Evolutionary conservation across 768 basidiomycete genomes (phyloP).

Genomic region (Suillus subalutaceus): DNA sequence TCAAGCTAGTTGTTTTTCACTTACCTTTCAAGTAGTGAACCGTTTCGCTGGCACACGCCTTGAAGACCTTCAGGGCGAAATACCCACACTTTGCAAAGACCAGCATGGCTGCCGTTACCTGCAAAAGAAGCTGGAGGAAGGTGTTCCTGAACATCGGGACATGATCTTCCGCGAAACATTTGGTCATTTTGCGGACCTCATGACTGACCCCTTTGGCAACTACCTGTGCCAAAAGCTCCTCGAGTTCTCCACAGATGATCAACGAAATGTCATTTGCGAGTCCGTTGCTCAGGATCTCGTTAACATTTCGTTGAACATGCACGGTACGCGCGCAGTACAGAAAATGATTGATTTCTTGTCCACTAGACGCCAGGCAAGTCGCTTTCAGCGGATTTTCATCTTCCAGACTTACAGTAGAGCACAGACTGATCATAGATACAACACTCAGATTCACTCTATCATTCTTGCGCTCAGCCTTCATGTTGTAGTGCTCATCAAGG

Average conservation of each 20-base stretch:
- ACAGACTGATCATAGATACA: constrained; percentile 82
- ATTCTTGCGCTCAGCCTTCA: constrained; percentile 96
- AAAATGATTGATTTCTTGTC: constrained; percentile 99
- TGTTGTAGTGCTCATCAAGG: constrained; percentile 99
- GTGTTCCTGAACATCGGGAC: constrained; percentile 92
- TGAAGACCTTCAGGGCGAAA: constrained; percentile 95
- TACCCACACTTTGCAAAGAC: constrained; percentile 93
- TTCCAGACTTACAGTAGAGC: constrained; percentile 55
- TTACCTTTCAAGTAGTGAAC: constrained; percentile 63
- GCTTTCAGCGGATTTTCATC: constrained; percentile 33
- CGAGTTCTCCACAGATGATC: constrained; percentile 97
- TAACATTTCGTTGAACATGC: constrained; percentile 99
- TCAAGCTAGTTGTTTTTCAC: not conserved
- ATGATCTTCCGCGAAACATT: constrained; percentile 99
- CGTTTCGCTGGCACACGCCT: constrained; percentile 95
- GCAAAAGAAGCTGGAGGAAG: constrained; percentile 99
- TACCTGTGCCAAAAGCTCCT: constrained; percentile 98
- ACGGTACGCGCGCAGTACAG: constrained; percentile 98
- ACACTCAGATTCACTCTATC: constrained; percentile 93
- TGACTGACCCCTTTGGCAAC: constrained; percentile 99
- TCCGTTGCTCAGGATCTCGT: constrained; percentile 97
- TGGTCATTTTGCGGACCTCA: constrained; percentile 95
- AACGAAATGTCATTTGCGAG: constrained; percentile 95
- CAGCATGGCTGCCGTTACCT: constrained; percentile 98
- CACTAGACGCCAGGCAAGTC: constrained; percentile 86